phyloP scores from a whole-genome alignment of 345 rosid species.

The Passiflora organensis region DNA sequence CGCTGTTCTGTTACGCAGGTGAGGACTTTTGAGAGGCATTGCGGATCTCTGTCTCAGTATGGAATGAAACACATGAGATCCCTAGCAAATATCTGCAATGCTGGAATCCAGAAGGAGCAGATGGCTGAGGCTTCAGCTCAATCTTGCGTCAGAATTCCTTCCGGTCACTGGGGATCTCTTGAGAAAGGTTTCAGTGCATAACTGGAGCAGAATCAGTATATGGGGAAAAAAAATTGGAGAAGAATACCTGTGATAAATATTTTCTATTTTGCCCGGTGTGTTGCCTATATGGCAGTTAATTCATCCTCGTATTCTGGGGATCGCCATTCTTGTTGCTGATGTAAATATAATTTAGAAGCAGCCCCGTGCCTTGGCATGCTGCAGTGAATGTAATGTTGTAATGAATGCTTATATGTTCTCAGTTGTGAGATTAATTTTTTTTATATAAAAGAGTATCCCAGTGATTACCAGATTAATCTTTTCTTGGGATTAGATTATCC shows the following conservation, averaged over 20 bases:
- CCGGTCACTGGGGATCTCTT: constrained; percentile 81
- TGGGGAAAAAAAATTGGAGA: no score
- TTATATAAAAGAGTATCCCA: no score
- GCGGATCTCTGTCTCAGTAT: constrained; percentile 84
- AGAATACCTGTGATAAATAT: no score
- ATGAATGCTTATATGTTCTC: background rate
- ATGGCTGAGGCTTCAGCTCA: constrained; percentile 84
- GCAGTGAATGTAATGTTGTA: no score
- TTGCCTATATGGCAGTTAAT: constrained; percentile 1
- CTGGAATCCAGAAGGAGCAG: constrained; percentile 51
- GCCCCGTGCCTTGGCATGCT: background rate
- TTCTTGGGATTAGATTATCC: no score
- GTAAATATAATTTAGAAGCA: constrained; percentile 13
- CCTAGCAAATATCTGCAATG: constrained; percentile 84
- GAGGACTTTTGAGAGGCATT: constrained; percentile 44
- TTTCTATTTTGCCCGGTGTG: background rate
- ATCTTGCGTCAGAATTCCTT: constrained; percentile 65
- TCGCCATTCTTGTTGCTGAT: constrained; percentile 6
- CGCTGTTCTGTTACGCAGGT: background rate
- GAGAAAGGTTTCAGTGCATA: constrained; percentile 75
- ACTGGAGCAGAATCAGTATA: constrained; percentile 9
- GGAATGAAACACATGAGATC: constrained; percentile 98
- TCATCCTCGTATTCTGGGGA: background rate
- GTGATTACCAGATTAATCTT: no score
- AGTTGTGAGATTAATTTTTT: no score